These are phyloP conservation scores for Auxenochlorella protothecoides DNA, from an alignment of 139 green algal genomes.

Conservation along the genomic window DNA sequence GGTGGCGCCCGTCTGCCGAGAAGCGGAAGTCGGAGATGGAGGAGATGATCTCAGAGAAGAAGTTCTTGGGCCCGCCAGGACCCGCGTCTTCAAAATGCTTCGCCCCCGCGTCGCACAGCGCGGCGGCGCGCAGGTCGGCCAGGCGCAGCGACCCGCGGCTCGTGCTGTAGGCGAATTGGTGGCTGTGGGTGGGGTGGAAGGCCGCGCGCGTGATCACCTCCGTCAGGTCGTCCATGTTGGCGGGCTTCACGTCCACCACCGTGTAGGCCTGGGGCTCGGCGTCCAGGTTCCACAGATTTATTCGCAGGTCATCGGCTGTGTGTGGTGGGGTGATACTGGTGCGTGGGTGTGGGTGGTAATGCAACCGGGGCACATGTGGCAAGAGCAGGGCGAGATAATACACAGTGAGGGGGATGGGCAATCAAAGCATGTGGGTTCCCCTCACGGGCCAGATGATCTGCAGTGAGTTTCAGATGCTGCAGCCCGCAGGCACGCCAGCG, in stretches of 20 bases:
- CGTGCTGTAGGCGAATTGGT: constrained; percentile 86
- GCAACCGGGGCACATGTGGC: too few relatives aligned
- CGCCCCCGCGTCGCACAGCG: constrained; percentile 78
- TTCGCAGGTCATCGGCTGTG: constrained; percentile 74
- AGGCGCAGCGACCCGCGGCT: constrained; percentile 93
- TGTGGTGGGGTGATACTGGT: too few relatives aligned
- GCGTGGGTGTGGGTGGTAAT: too few relatives aligned
- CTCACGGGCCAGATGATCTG: too few relatives aligned
- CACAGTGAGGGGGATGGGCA: too few relatives aligned
- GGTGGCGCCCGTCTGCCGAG: constrained; percentile 70
- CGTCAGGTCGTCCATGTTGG: constrained; percentile 99
- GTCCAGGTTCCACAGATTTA: constrained; percentile 97
- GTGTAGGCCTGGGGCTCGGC: constrained; percentile 84
- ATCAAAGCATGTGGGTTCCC: too few relatives aligned
- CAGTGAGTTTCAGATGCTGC: too few relatives aligned
- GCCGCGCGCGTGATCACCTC: constrained; percentile 91
- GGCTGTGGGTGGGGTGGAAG: constrained; percentile 86
- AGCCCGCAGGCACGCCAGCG: too few relatives aligned
- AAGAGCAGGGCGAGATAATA: too few relatives aligned
- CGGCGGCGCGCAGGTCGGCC: constrained; percentile 78
- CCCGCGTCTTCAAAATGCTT: constrained; percentile 75
- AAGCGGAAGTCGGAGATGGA: constrained; percentile 93
- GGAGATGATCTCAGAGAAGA: constrained; percentile 97
- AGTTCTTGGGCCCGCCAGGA: constrained; percentile 44
- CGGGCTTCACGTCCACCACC: constrained; percentile 98